Percentiles rank a stretch among this genome's conserved stretches.
Evolutionary conservation across 1,139 yeast species (phyloP).

Genomic region (Candida smagusa): DNA sequence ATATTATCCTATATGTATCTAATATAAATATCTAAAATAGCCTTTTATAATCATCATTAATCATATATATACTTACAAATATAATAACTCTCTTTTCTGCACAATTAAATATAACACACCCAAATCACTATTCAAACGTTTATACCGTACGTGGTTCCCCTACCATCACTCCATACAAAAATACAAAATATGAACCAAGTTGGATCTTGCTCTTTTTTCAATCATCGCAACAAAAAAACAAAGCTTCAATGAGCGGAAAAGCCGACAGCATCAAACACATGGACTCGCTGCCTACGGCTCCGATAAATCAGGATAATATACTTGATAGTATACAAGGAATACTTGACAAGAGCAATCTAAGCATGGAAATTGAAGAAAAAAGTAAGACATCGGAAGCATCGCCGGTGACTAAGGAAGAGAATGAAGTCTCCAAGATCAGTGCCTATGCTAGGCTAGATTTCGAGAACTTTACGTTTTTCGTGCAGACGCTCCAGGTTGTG

Average conservation of each 20-base stretch:
- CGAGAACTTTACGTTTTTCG: constrained; percentile 88
- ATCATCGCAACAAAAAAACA: constrained; percentile 3
- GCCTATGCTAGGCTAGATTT: constrained; percentile 95
- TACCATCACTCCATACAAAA: too few relatives aligned
- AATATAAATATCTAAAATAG: too few relatives aligned
- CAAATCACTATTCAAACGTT: too few relatives aligned
- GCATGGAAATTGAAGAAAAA: constrained; percentile 1
- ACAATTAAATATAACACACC: too few relatives aligned
- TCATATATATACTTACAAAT: too few relatives aligned
- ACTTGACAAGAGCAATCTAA: background rate
- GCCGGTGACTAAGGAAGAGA: constrained; percentile 1
- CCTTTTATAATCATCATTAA: too few relatives aligned
- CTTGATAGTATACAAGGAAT: background rate
- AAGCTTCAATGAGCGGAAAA: constrained; percentile 2
- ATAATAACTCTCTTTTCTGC: too few relatives aligned
- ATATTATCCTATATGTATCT: too few relatives aligned
- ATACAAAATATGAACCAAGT: too few relatives aligned
- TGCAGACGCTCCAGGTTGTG: constrained; percentile 90
- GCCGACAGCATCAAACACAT: constrained; percentile 1
- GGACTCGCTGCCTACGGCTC: constrained; percentile 2
- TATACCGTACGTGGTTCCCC: too few relatives aligned
- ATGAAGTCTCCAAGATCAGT: constrained; percentile 54
- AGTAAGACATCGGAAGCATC: constrained; percentile 4
- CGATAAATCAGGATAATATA: constrained; percentile 5
- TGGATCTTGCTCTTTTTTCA: background rate